Evolutionary conservation across 2,329 filamentous ascomycete species (phyloP).

Genomic region (Paramyrothecium roridum): DNA sequence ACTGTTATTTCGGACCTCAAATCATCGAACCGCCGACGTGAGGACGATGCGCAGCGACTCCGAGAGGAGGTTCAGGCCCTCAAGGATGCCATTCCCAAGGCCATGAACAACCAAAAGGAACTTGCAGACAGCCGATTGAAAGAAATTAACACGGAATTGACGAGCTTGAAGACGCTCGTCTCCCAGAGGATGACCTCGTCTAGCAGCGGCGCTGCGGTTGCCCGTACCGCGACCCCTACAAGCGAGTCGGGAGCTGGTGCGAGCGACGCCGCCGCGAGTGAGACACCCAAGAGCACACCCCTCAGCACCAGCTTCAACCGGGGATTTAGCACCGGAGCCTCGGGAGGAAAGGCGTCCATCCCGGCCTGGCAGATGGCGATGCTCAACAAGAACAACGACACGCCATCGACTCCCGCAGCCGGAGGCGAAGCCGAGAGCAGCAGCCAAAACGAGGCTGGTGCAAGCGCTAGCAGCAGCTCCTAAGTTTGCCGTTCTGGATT

Average conservation of each 20-base stretch:
- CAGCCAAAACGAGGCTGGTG: slow-evolving; percentile 3
- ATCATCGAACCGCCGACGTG: slow-evolving; percentile 72
- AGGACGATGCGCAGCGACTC: slow-evolving; percentile 83
- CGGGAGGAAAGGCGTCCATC: slow-evolving; percentile 62
- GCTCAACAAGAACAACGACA: slow-evolving; percentile 45
- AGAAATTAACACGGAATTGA: slow-evolving; percentile 83
- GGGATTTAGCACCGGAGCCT: slow-evolving; percentile 33
- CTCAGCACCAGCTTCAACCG: slow-evolving; percentile 20
- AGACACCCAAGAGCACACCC: slow-evolving; percentile 21
- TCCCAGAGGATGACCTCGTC: slow-evolving; percentile 52
- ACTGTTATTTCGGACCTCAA: slow-evolving; percentile 79
- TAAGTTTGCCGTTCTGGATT: neutral
- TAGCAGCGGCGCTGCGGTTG: slow-evolving; percentile 13
- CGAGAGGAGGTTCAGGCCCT: slow-evolving; percentile 82
- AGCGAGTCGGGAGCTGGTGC: slow-evolving; percentile 16
- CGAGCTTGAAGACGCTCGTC: slow-evolving; percentile 88
- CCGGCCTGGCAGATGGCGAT: slow-evolving; percentile 78
- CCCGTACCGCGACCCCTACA: slow-evolving; percentile 15
- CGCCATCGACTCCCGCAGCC: slow-evolving; percentile 20
- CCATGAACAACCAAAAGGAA: slow-evolving; percentile 83
- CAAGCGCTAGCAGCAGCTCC: slow-evolving; percentile 8
- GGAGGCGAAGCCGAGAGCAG: slow-evolving; percentile 19
- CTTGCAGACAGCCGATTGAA: slow-evolving; percentile 75
- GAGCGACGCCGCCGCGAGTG: slow-evolving; percentile 20
- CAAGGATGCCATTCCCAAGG: slow-evolving; percentile 83